Evolutionary conservation across 495 filamentous ascomycete species (phyloP).

Genomic region (Penicillium bovifimosum): DNA sequence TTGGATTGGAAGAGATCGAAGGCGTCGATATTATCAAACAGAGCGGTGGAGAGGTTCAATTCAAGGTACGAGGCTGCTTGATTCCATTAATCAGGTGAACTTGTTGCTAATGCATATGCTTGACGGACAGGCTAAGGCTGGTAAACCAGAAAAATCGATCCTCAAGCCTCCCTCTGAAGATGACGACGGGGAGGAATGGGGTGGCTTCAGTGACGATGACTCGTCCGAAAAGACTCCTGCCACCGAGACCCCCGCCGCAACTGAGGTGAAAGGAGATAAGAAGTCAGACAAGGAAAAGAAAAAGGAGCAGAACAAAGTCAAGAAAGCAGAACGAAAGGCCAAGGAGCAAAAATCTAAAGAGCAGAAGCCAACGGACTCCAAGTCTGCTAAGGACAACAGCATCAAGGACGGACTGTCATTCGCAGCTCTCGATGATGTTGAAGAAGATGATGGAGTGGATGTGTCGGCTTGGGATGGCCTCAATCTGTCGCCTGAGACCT

Average conservation of each 20-base stretch:
- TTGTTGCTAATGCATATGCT: neutral
- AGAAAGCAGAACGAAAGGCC: conserved; percentile 16
- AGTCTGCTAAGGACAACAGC: conserved; percentile 14
- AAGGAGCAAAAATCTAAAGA: conserved; percentile 33
- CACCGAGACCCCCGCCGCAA: conserved; percentile 11
- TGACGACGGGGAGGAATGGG: conserved; percentile 49
- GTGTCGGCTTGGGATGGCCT: conserved; percentile 73
- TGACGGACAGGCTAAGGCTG: conserved; percentile 28
- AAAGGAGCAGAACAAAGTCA: conserved; percentile 13
- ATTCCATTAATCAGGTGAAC: neutral
- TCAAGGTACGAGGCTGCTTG: conserved; percentile 37
- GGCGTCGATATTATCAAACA: conserved; percentile 71
- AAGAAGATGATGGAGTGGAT: conserved; percentile 41
- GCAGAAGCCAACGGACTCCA: conserved; percentile 29
- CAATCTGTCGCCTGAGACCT: conserved; percentile 59
- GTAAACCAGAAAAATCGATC: conserved; percentile 36
- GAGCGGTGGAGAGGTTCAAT: conserved; percentile 34
- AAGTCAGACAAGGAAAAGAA: conserved; percentile 21
- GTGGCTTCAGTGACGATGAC: conserved; percentile 47
- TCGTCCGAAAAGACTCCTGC: conserved; percentile 19
- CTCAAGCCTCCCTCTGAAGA: conserved; percentile 20
- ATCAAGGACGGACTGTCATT: conserved; percentile 36
- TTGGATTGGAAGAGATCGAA: conserved; percentile 86
- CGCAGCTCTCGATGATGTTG: conserved; percentile 35
- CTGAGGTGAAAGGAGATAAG: conserved; percentile 18